phyloP scores from a whole-genome alignment of 169 alveolate species.

The Plasmodium relictum region DNA sequence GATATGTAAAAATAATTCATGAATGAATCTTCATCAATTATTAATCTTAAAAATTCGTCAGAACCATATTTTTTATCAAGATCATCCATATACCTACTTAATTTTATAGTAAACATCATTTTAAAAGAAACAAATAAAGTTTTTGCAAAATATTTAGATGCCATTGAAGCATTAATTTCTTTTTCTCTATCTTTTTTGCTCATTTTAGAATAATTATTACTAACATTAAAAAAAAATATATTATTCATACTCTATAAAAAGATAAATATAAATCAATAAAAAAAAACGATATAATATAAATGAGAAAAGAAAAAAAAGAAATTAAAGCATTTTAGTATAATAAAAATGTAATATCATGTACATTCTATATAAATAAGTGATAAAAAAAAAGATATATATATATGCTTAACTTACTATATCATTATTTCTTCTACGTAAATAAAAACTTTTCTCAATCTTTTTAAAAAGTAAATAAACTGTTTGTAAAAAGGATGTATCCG shows the following conservation, averaged over 20 bases:
- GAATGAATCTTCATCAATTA: conserved; percentile 3
- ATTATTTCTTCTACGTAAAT: conserved; percentile 36
- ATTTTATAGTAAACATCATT: conserved; percentile 7
- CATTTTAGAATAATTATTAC: conserved; percentile 29
- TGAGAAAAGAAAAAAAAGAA: conserved; percentile 1
- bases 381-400: not conserved
- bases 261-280: not conserved
- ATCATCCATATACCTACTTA: conserved; percentile 15
- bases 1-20: not conserved
- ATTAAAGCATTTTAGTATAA: no score
- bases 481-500: conserved; percentile 41
- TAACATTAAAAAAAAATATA: conserved; percentile 20
- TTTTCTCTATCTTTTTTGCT: conserved; percentile 23
- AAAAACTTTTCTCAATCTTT: conserved; percentile 32
- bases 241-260: conserved; percentile 36
- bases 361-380: not conserved
- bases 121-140: conserved; percentile 34
- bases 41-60: not conserved
- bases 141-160: conserved; percentile 38
- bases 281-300: conserved; percentile 1
- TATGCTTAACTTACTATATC: conserved; percentile 25
- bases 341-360: conserved; percentile 2
- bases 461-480: conserved; percentile 34
- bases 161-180: conserved; percentile 33
- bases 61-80: conserved; percentile 30